Base-by-base conservation (phyloP, 768 basidiomycete genomes). In the Tubosaeta sp. region DNA sequence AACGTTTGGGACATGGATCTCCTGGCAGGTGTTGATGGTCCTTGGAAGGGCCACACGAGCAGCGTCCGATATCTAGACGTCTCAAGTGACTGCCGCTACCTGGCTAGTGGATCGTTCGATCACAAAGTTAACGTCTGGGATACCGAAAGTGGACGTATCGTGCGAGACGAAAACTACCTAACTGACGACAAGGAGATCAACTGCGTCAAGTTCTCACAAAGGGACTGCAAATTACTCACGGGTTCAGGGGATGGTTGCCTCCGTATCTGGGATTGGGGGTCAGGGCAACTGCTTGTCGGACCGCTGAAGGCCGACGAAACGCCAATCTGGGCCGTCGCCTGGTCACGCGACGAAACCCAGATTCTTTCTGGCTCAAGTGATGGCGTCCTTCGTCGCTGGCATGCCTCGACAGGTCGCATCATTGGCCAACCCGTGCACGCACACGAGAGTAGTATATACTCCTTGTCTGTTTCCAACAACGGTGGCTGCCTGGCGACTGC, bases 121-220 rank as follows among this genome's bases (percentile, higher is more conserved):
- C 62, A 65, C 59, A 65, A 56, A 18, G 41, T 67, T 30, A 67
- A 62, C 58, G 11, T 65, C 40, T 65, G 65, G 65, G 56, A 67
- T 54, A 61, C 65, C 48, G 48, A 54, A 60, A 65, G 44, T 29
- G 63, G 65, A 47, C 46, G 41, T 43, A 35, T 64, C 48, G 56
- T 64, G 47, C 59, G 55, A 53, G 52, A 64, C 44, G 51, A 64
- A 48, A 35, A 53, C 35, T 49, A 35, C 54, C 59, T 64, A 24
- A 55, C 44, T 13, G 63, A 56, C 10, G 64, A 66, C 38, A 38
- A 48, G 49, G 6, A 54, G 59, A 66, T 64, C 57, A 64, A 56
- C 52, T 64, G 63, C 49, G 59, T 57, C 61, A 66, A 66, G 38
- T 56, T 65, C 42, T 61, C 64, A 21, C 52, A 41, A 47, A 66